Evolutionary conservation across 805 yeast genomes (phyloP).

Genomic region (Candida mattraensis): DNA sequence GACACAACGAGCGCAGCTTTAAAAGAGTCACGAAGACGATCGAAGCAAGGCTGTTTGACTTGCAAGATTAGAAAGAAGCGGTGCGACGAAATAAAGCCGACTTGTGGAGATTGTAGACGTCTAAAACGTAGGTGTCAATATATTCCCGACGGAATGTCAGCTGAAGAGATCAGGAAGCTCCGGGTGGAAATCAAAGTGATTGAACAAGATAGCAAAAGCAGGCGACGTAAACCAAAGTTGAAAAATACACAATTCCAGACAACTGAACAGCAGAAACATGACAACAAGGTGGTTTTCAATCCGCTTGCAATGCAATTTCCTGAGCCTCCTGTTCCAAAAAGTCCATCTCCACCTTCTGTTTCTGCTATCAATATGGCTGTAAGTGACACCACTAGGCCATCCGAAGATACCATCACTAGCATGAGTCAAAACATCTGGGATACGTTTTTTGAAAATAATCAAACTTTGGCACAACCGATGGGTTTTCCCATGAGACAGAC

Average conservation of each 20-base stretch:
- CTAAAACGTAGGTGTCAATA: slow-evolving; percentile 49
- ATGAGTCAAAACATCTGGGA: slow-evolving; percentile 12
- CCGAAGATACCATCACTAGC: slow-evolving; percentile 1
- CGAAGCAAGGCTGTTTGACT: slow-evolving; percentile 65
- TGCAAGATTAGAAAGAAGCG: slow-evolving; percentile 66
- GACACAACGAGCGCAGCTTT: no score
- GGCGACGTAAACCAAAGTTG: slow-evolving; percentile 37
- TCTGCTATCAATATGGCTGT: no score
- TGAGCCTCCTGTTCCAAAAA: neutral
- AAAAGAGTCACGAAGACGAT: slow-evolving; percentile 31
- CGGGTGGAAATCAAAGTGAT: slow-evolving; percentile 38
- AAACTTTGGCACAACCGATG: slow-evolving; percentile 1
- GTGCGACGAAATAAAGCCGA: slow-evolving; percentile 51
- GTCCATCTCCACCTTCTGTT: neutral
- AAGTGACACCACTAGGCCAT: no score
- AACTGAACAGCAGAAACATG: neutral
- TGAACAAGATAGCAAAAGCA: slow-evolving; percentile 42
- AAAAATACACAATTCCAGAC: no score
- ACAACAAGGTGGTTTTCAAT: slow-evolving; percentile 26
- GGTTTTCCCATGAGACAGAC: neutral
- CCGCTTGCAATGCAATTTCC: slow-evolving; percentile 27
- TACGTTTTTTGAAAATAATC: slow-evolving; percentile 6
- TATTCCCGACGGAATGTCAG: slow-evolving; percentile 45
- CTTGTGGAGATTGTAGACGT: slow-evolving; percentile 50
- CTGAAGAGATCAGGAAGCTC: slow-evolving; percentile 37